A percentile compares a stretch with the other conserved stretches of the same genome.
Evolutionary conservation across 352 stramenopile species (phyloP).

Genomic region (Phytopythium montanum): DNA sequence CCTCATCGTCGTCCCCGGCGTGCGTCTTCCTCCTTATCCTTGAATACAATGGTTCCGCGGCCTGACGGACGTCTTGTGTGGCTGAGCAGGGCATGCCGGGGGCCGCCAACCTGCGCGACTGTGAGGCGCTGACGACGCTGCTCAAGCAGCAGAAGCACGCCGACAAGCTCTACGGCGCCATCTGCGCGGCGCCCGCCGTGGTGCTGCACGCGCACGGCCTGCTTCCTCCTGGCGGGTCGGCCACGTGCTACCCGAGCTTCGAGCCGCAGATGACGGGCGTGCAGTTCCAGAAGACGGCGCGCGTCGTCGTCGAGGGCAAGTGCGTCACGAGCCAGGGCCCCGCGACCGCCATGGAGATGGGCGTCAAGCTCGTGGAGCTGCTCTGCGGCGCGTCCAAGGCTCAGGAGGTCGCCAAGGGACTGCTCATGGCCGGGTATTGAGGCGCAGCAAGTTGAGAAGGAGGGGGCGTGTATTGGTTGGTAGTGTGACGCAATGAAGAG

Average conservation of each 20-base stretch:
- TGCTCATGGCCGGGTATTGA: conserved; percentile 32
- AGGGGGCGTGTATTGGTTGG: not conserved
- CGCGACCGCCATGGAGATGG: conserved; percentile 79
- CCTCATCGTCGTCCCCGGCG: conserved; percentile 62
- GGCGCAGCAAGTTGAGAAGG: not conserved
- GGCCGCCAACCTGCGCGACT: conserved; percentile 70
- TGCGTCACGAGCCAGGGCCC: conserved; percentile 79
- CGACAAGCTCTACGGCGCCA: conserved; percentile 65
- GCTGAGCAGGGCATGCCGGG: conserved; percentile 54
- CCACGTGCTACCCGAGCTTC: conserved; percentile 70
- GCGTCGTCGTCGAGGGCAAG: conserved; percentile 66
- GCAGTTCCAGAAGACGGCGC: conserved; percentile 39
- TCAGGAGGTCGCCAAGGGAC: conserved; percentile 47
- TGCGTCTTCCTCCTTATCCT: conserved; percentile 13
- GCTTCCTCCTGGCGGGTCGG: conserved; percentile 25
- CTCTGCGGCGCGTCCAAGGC: conserved; percentile 63
- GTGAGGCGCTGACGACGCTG: conserved; percentile 41
- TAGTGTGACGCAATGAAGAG: conserved; percentile 1
- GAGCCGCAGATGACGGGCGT: conserved; percentile 54
- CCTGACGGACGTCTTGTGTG: too few species aligned
- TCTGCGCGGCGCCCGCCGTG: conserved; percentile 69
- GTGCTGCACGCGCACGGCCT: conserved; percentile 67
- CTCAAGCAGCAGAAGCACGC: conserved; percentile 62
- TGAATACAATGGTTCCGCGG: too few species aligned
- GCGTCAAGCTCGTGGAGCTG: conserved; percentile 76